Evolutionary conservation across 805 yeast genomes (phyloP), one percentile per base, ranked within the genome.

Genomic region (Kuraishia cidri): DNA sequence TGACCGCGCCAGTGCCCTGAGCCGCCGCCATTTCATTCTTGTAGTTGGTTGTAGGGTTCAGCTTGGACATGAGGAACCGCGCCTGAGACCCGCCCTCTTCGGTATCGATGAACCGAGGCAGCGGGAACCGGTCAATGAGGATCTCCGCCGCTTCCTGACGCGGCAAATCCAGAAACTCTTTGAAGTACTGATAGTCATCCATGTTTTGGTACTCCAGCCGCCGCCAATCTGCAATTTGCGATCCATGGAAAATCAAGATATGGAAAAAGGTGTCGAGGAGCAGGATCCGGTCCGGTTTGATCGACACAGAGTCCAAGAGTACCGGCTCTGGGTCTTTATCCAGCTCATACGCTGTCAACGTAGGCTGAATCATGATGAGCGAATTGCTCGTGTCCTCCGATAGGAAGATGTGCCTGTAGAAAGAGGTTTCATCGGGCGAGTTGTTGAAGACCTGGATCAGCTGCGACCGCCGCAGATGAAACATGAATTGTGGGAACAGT

Each of bases 21-120:
- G 43, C 60, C 42, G 21, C 44, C 4, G 43, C 38, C 27, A 48
- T 50, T 6, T 41, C 39, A 24, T 47, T 48, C 31, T 69, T 60
- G 48, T 76, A 75, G 29, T 67, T 66, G 2, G 76, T 74, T 4
- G 81, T 67, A 10, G 86, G 85, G 52, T 78, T 78, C 44, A 78
- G 59, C 52, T 77, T 77, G 3, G 84, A 78, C 65, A 73, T 72
- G 35, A 78, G 59, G 50, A 78, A 78, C 53, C 86, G 64, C 0
- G 85, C 84, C 47, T 78, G 86, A 0, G 84, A 76, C 3, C 84
- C 85, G 34, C 84, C 84, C 49, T 77, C 84, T 44, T 78, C 83
- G 17, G 83, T 75, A 47, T 78, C 84, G 33, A 78, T 75, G 43
- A 76, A 78, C 45, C 86, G 62, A 4, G 86, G 86, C 39, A 78